A percentile compares a stretch with the other conserved stretches of the same genome.
Evolutionary conservation across 495 filamentous ascomycete genomes (phyloP).

Genomic region (Neurospora pannonica): DNA sequence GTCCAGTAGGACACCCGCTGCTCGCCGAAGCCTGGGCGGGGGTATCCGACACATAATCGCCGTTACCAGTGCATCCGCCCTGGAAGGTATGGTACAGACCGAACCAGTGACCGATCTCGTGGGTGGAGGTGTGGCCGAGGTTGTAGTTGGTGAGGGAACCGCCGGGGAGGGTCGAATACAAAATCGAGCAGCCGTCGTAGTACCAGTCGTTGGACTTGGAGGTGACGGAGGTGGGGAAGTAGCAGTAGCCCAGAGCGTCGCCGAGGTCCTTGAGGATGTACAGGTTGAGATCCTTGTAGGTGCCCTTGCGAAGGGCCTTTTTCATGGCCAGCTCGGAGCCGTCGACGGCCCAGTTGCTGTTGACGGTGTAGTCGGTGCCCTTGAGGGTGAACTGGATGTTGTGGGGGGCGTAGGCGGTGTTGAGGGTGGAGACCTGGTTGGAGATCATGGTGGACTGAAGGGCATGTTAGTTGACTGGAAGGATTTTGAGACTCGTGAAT

Average conservation of each 20-base stretch:
- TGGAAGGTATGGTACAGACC: slow-evolving; percentile 59
- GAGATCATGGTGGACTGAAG: slow-evolving; percentile 24
- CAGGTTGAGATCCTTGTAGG: slow-evolving; percentile 52
- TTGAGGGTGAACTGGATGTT: slow-evolving; percentile 45
- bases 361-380: slow-evolving; percentile 46
- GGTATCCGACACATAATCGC: slow-evolving; percentile 52
- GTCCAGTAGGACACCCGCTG: slow-evolving; percentile 47
- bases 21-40: slow-evolving; percentile 42
- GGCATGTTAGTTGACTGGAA: neutral
- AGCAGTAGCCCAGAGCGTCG: slow-evolving; percentile 50
- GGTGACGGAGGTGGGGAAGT: slow-evolving; percentile 30
- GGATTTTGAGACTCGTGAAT: too few relatives aligned
- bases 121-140: slow-evolving; percentile 48
- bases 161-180: slow-evolving; percentile 44
- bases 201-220: slow-evolving; percentile 29
- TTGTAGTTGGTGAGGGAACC: slow-evolving; percentile 44
- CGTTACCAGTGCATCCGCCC: slow-evolving; percentile 45
- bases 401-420: slow-evolving; percentile 40
- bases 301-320: slow-evolving; percentile 46
- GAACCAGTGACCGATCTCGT: slow-evolving; percentile 62
- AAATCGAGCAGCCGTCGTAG: slow-evolving; percentile 52
- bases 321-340: slow-evolving; percentile 46
- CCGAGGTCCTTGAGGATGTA: slow-evolving; percentile 50
- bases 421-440: slow-evolving; percentile 39
- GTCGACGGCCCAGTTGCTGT: slow-evolving; percentile 46